Base-by-base conservation (phyloP, 495 filamentous ascomycete genomes). In the Hypomontagnella submonticulosa region DNA sequence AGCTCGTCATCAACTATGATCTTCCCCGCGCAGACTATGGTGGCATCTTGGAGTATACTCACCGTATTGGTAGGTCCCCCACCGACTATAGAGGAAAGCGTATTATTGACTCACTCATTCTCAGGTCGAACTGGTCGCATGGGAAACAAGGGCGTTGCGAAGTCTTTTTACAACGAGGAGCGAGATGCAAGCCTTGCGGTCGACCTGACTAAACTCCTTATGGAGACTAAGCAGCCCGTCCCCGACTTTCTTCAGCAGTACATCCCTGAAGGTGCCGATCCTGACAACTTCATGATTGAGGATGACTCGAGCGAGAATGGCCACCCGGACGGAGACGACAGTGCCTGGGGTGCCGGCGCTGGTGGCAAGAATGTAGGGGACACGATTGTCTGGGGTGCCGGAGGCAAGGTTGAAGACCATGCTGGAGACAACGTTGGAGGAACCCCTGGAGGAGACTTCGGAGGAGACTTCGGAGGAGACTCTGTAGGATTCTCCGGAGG, bases 1-100 rank as follows among this genome's bases (percentile, higher is more conserved):
- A 89, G 83, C 91, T 97, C 66, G 89, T 99, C 57, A 88, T 99
- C 81, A 98, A 99, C 76, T 97, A 87, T 66, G 92, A 97, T 47
- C 81, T 98, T 2, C 95, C 94, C 0, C 81, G 77, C 16, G 66
- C 74, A 4, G 71, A 80, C 1, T 80, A 92, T 65, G 93, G 92
- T n/a, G 95, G 94, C 3, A 97, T 98, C 43, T 85, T 91, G 49
- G 95, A 98, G 69, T 98, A 99, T 69, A 84, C 90, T 55, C 95
- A 99, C 69, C 91, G 95, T 36, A 99, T 98, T 74, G 94, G 89
- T 91, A 83, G 74, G 83, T 76, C 6, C 16, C 46, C 20, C 4
- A 37, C 18, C 10, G 4, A 13, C 15, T 27, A 9, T 23, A 38
- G 23, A 27, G 2, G 1, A 23, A 20, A 16, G 23, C 51, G 13